These are phyloP conservation scores for Rhodotorula sp. DNA, from an alignment of 1,284 basidiomycete genomes.

Conservation along the genomic window DNA sequence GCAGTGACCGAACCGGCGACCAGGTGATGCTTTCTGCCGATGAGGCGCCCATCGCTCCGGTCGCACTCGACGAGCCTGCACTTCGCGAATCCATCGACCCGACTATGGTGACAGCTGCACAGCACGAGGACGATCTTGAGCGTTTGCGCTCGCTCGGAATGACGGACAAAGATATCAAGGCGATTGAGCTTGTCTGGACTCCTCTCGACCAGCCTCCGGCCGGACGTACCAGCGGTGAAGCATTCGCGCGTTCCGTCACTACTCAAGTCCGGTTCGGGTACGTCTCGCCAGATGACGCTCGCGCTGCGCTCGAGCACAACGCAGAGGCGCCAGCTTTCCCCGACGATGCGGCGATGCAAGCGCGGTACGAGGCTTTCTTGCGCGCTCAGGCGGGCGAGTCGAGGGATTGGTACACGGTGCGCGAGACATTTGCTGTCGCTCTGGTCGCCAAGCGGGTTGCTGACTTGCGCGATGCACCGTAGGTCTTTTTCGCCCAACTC, in stretches of 20 bases:
- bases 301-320: background rate
- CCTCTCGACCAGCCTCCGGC: background rate
- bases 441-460: slow-evolving; percentile 8
- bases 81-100: too few species aligned
- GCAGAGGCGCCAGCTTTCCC: background rate
- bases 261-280: too few species aligned
- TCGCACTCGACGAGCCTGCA: too few species aligned
- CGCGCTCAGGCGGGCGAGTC: slow-evolving; percentile 4
- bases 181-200: background rate
- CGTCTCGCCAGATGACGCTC: too few species aligned
- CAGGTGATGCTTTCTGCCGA: too few species aligned
- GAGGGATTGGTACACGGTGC: slow-evolving; percentile 15
- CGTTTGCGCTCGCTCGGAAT: background rate
- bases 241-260: too few species aligned
- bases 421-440: background rate
- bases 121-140: background rate
- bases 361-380: slow-evolving; percentile 5
- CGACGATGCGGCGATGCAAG: background rate
- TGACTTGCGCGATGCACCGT: background rate
- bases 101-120: background rate
- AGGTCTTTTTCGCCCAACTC: slow-evolving; percentile 10
- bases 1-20: too few species aligned
- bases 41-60: background rate
- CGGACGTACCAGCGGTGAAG: too few species aligned
- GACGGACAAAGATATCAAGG: background rate